These are phyloP conservation scores for Silybum marianum DNA, from an alignment of 129 eudicot genomes.

Conservation along the genomic window DNA sequence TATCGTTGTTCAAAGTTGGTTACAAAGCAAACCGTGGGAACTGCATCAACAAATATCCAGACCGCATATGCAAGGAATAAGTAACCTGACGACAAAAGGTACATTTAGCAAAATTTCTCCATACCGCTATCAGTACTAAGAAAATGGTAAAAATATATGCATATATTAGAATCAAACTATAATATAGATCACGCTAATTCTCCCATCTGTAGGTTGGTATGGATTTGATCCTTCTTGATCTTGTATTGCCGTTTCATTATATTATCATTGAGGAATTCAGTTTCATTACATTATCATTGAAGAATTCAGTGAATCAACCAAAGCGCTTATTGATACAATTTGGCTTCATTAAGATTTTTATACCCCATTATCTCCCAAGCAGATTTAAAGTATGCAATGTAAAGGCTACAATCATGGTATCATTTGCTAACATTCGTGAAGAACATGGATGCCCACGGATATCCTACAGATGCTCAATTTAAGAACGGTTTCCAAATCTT, in stretches of 20 bases:
- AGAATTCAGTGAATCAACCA: background rate
- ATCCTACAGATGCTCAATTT: background rate
- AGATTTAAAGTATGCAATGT: background rate
- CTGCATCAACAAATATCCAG: conserved; percentile 1
- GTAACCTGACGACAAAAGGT: background rate
- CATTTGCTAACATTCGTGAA: background rate
- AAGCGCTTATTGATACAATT: background rate
- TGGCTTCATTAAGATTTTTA: background rate
- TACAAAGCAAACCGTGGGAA: conserved; percentile 9
- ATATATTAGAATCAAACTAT: background rate
- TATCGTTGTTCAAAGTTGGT: background rate
- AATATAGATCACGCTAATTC: background rate
- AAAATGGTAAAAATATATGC: background rate
- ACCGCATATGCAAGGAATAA: background rate
- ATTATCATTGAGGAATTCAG: background rate
- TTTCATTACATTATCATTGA: background rate
- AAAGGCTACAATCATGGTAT: background rate
- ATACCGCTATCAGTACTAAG: background rate
- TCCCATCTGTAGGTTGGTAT: background rate
- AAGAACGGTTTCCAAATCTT: background rate
- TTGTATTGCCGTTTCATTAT: background rate
- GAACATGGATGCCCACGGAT: background rate
- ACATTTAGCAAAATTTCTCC: background rate
- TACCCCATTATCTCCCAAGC: background rate
- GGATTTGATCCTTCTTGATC: background rate